Percentiles rank a stretch among this genome's conserved stretches.
Evolutionary conservation across 345 rosid species (phyloP).

Genomic region (Capsella bursapastoris): DNA sequence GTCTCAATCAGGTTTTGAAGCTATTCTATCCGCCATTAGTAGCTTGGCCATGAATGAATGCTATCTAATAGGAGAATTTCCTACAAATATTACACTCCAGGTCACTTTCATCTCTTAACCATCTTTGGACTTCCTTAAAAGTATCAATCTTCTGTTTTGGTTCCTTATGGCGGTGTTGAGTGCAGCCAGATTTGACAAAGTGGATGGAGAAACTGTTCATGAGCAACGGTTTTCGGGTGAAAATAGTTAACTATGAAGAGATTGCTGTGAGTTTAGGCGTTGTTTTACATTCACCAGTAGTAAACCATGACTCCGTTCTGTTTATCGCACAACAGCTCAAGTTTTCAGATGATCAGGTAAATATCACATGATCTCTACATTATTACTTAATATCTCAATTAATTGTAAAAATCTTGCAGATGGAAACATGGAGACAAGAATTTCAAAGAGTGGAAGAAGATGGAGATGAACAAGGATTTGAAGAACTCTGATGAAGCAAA

Average conservation of each 20-base stretch:
- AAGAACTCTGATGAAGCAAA: constrained; percentile 49
- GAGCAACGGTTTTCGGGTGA: constrained; percentile 69
- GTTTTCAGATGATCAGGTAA: constrained; percentile 90
- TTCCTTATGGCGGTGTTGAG: background rate
- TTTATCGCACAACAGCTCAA: constrained; percentile 78
- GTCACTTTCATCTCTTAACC: constrained; percentile 41
- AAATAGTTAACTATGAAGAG: constrained; percentile 54
- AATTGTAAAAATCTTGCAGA: constrained; percentile 45
- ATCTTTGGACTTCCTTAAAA: constrained; percentile 8
- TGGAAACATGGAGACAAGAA: constrained; percentile 85
- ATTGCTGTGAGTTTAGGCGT: constrained; percentile 61
- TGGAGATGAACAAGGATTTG: constrained; percentile 94
- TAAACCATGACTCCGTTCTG: constrained; percentile 50
- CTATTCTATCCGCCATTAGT: constrained; percentile 58
- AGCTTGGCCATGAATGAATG: constrained; percentile 70
- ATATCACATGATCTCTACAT: constrained; percentile 5
- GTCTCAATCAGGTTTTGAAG: constrained; percentile 70
- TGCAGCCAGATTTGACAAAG: constrained; percentile 55
- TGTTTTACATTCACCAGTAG: constrained; percentile 50
- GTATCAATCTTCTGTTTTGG: background rate
- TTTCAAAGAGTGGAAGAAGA: constrained; percentile 78
- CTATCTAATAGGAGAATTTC: constrained; percentile 74
- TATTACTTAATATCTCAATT: background rate
- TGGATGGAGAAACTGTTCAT: constrained; percentile 75
- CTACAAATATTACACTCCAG: constrained; percentile 61